A percentile compares a stretch with the other conserved stretches of the same genome.
Conservation (phyloP, 441 rosid species). For the Gossypium trilobum region DNA sequence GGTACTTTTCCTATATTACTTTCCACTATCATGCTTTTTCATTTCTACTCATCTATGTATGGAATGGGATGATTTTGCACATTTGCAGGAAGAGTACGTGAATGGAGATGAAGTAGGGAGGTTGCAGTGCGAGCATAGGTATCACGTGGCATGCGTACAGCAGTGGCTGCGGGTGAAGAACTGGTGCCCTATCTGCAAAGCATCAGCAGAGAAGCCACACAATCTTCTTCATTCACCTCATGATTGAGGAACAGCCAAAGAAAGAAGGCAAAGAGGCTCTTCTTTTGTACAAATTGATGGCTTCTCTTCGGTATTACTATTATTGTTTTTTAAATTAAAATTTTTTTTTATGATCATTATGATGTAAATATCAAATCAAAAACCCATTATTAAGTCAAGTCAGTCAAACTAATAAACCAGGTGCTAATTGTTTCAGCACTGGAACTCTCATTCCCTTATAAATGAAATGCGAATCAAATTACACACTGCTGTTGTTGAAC, state of each 20-base stretch:
- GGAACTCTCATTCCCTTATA: not conserved
- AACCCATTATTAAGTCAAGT: constrained; percentile 17
- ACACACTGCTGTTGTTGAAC: not conserved
- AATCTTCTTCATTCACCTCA: constrained; percentile 17
- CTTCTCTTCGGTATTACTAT: constrained; percentile 1
- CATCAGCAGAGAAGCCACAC: constrained; percentile 42
- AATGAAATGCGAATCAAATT: constrained; percentile 4
- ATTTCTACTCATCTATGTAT: not conserved
- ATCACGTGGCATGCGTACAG: constrained; percentile 57
- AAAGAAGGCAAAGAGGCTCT: not conserved
- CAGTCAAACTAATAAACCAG: constrained; percentile 22
- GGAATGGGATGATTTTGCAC: not conserved
- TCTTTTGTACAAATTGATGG: constrained; percentile 28
- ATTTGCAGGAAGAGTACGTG: constrained; percentile 74
- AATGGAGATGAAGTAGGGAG: constrained; percentile 72
- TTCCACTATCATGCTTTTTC: not conserved
- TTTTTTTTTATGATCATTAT: constrained; percentile 4
- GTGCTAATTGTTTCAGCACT: constrained; percentile 7
- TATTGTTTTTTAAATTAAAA: not conserved
- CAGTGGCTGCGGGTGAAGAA: constrained; percentile 85
- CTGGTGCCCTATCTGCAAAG: constrained; percentile 93
- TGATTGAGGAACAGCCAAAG: not conserved
- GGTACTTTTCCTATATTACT: constrained; percentile 30
- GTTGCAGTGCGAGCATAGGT: constrained; percentile 64
- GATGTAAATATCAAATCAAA: constrained; percentile 27